Base-by-base conservation (phyloP, 305 asterid genomes). In the Plantago coronopus region DNA sequence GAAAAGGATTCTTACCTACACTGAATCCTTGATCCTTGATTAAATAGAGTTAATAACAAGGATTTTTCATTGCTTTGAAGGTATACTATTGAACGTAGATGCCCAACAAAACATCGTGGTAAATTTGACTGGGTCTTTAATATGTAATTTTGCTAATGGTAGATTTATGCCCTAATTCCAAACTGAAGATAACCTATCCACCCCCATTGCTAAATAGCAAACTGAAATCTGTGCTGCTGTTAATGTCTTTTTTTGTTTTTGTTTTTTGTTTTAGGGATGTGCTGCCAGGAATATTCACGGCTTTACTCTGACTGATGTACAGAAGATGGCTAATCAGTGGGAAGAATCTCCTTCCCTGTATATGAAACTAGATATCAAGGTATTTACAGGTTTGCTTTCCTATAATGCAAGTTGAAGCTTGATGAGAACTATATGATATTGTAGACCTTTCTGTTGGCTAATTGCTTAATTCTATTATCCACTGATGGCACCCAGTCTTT, bases 251-350 rank as follows among this genome's bases (percentile, higher is more conserved):
- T 42, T 68, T 44, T 65, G 66, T 9, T 48, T 64, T 60, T n/a
- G 50, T 63, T 65, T 61, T 76, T 63, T 55, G 18, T 71, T 73
- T 58, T 78, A 93, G 99, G 99, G 99, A 11, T 93, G 99, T 79
- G 97, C 99, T 61, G 99, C 95, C 48, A 79, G 97, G 77, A 93
- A 93, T 79, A 89, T 93, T 69, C 99, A 93, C 67, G 88, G 94
- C 62, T 93, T 93, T 72, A 72, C 80, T 44, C 87, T 65, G 73
- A 76, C 70, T 55, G 95, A 79, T 69, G 75, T 93, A 67, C 85
- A 73, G 48, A 79, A 80, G 84, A 89, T 89, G 99, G 91, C 95
- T 74, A 71, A 64, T 38, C 83, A 74, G 67, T 93, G 99, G 99
- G 99, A 93, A 75, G 97, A 89, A 47, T 82, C 97, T 65, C 88